Conservation (phyloP, 1,139 yeast species). For the Blastobotrys aristatus region DNA sequence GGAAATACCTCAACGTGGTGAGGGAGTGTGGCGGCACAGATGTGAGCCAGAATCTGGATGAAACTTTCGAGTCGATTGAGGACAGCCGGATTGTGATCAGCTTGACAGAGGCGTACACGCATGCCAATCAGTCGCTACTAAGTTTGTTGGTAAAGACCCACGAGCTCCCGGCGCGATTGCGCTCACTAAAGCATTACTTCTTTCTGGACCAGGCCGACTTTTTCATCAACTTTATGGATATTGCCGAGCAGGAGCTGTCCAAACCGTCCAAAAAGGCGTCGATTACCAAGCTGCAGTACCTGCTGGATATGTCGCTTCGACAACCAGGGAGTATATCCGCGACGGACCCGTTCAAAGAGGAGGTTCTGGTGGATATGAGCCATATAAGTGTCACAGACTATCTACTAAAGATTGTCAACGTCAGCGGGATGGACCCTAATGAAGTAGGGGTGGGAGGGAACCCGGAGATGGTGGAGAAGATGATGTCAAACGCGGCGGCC, state of each 20-base stretch:
- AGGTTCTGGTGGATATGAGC: conserved; percentile 31
- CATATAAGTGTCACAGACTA: conserved; percentile 45
- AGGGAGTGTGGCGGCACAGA: conserved; percentile 48
- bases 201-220: conserved; percentile 54
- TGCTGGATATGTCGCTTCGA: conserved; percentile 38
- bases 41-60: conserved; percentile 25
- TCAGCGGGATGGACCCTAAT: conserved; percentile 56
- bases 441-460: conserved; percentile 16
- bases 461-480: conserved; percentile 14
- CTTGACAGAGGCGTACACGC: conserved; percentile 56
- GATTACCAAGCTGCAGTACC: conserved; percentile 38
- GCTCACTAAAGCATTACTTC: conserved; percentile 46
- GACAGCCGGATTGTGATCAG: conserved; percentile 53
- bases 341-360: conserved; percentile 38
- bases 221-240: conserved; percentile 43
- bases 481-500: conserved; percentile 13
- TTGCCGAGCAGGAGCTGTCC: conserved; percentile 39
- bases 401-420: conserved; percentile 58
- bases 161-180: conserved; percentile 40
- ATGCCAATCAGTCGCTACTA: conserved; percentile 63
- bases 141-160: conserved; percentile 59
- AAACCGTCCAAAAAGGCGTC: conserved; percentile 39
- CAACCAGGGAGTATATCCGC: conserved; percentile 40
- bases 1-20: conserved; percentile 75
- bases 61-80: conserved; percentile 43